phyloP scores from a whole-genome alignment of 2,329 filamentous ascomycete species.

The Curvularia sp. region DNA sequence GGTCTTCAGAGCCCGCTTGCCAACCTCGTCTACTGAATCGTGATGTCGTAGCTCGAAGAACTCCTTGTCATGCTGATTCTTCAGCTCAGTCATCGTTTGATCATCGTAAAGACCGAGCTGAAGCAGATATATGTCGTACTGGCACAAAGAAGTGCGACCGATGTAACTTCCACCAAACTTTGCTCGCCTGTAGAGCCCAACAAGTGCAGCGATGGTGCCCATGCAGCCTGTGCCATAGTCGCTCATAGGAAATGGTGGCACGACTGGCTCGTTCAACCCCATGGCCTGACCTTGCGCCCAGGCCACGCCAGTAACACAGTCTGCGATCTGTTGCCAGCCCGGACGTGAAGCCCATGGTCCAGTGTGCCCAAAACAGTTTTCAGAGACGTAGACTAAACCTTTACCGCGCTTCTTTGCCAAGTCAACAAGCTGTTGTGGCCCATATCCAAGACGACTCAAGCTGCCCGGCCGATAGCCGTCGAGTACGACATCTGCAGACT shows the following conservation, averaged over 20 bases:
- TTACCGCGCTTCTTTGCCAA: conserved; percentile 63
- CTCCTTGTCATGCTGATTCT: conserved; percentile 57
- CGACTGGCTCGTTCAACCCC: conserved; percentile 68
- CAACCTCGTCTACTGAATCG: conserved; percentile 71
- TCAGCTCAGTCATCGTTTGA: conserved; percentile 61
- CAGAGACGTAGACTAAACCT: conserved; percentile 72
- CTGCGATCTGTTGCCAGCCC: conserved; percentile 77
- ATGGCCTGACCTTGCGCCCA: conserved; percentile 70
- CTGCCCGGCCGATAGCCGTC: conserved; percentile 75
- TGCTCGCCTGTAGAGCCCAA: conserved; percentile 68
- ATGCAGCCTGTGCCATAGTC: conserved; percentile 76
- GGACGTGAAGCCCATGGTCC: conserved; percentile 69
- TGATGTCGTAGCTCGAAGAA: conserved; percentile 67
- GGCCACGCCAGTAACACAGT: conserved; percentile 67
- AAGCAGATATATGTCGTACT: conserved; percentile 73
- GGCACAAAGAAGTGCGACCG: conserved; percentile 68
- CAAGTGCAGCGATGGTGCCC: conserved; percentile 71
- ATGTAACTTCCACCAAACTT: conserved; percentile 71
- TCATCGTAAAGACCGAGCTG: conserved; percentile 65
- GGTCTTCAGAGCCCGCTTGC: conserved; percentile 63
- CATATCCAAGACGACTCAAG: conserved; percentile 69
- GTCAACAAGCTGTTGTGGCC: conserved; percentile 61
- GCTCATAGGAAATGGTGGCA: conserved; percentile 67
- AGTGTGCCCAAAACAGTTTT: conserved; percentile 74
- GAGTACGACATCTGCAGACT: conserved; percentile 69